Percentiles rank a stretch among this genome's conserved stretches.
Conservation (phyloP, 805 yeast genomes). For the Metschnikowia lachancei region DNA sequence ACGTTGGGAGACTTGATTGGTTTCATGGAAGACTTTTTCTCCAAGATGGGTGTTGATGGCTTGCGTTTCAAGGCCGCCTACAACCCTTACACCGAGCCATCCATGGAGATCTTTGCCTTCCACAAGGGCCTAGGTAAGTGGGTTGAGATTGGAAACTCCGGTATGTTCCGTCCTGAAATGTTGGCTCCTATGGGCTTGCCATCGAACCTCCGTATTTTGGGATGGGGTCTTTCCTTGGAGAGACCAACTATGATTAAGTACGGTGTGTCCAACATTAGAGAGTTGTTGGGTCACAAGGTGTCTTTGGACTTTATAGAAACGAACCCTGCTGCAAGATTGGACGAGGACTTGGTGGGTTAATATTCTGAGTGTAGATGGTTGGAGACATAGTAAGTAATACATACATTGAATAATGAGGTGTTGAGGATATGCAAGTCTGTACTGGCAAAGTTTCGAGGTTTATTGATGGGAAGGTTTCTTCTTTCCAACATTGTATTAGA, state of each 20-base stretch:
- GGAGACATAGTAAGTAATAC: neutral
- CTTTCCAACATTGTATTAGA: too few relatives aligned
- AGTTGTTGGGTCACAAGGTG: conserved; percentile 94
- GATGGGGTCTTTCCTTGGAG: conserved; percentile 96
- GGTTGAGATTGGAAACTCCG: conserved; percentile 99
- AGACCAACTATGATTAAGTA: conserved; percentile 99
- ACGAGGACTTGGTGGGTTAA: conserved; percentile 43
- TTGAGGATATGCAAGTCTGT: too few relatives aligned
- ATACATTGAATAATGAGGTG: neutral
- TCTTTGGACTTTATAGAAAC: conserved; percentile 89
- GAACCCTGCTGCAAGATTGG: conserved; percentile 97
- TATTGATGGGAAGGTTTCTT: too few relatives aligned
- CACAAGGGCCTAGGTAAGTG: conserved; percentile 92
- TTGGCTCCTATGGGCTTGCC: conserved; percentile 98
- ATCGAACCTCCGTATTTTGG: conserved; percentile 86
- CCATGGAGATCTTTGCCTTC: conserved; percentile 95
- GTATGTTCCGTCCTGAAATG: conserved; percentile 99
- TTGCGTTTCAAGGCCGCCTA: conserved; percentile 98
- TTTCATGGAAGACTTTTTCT: conserved; percentile 96
- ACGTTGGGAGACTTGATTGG: conserved; percentile 96
- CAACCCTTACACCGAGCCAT: conserved; percentile 99
- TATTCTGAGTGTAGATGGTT: neutral
- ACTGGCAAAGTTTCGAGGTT: too few relatives aligned
- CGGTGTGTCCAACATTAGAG: conserved; percentile 93
- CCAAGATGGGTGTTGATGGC: conserved; percentile 94